Evolutionary conservation across 257 asterid genomes (phyloP), one percentile per base, ranked within the genome.

Genomic region (Przewalskia tangutica): DNA sequence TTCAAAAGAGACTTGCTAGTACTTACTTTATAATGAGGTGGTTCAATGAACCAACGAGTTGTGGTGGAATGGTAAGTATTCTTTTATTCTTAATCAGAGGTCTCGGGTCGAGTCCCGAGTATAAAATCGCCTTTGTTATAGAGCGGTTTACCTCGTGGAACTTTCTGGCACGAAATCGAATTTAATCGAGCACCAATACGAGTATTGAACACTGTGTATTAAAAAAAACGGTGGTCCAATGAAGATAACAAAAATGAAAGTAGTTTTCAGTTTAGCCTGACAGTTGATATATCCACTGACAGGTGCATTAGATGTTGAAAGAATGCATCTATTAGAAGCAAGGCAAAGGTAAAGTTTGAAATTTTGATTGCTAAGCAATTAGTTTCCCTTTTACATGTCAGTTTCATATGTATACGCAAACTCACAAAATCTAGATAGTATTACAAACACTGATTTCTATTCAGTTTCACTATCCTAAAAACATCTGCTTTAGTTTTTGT

Each of bases 331-430:
- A 68, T 67, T 78, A 78, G 59, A 86, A 86, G 88, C 83, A 85
- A 85, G 82, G 87, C 83, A 81, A 82, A 36, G 50, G 60, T 81
- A 77, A 71, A 64, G 82, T 18, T 60, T 79, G 82, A 83, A 13
- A 71, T 67, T 82, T 73, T 83, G 83, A 46, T 83, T 70, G 91
- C 84, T 91, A 81, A 84, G 88, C 91, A 85, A 90, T 87, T 89
- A 83, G 68, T 85, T 84, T 59, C 81, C 80, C 77, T 82, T 77
- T 18, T 67, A 18, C 59, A 75, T 85, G 82, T 86, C 84, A 84
- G 75, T 64, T 81, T 81, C 59, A 62, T 14, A 77, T 76, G 82
- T 81, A 85, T 87, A 38, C 75, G 70, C 82, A 85, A 80, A 82
- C 90, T 83, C 84, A 81, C 60, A 76, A n/a, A 83, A 73, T 44